Conservation (phyloP, 495 filamentous ascomycete species). For the Trichoderma erinaceum region DNA sequence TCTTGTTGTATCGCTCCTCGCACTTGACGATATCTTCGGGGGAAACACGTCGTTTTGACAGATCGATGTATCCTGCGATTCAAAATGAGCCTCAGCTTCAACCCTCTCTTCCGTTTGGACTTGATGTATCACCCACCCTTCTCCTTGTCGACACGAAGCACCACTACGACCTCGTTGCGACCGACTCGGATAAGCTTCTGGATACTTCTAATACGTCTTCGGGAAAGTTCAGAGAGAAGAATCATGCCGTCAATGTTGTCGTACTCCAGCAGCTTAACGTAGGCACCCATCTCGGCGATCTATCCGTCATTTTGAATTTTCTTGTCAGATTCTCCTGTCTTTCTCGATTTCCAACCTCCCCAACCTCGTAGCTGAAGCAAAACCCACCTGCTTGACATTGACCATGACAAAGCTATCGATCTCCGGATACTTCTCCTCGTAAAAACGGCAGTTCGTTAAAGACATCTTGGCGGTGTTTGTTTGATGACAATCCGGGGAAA, state of each 20-base stretch:
- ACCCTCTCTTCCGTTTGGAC: background rate
- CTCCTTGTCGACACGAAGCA: constrained; percentile 96
- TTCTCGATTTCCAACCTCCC: background rate
- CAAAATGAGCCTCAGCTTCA: constrained; percentile 16
- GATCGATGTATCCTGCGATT: constrained; percentile 81
- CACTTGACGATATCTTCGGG: constrained; percentile 97
- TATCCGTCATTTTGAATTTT: constrained; percentile 28
- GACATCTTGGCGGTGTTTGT: constrained; percentile 60
- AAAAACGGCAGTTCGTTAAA: constrained; percentile 96
- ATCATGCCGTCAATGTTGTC: constrained; percentile 99
- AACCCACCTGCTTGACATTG: constrained; percentile 82
- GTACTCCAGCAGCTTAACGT: constrained; percentile 98
- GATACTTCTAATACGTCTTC: constrained; percentile 94
- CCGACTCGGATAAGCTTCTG: constrained; percentile 98
- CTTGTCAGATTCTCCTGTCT: constrained; percentile 19
- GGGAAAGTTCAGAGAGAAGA: constrained; percentile 87
- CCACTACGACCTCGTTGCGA: constrained; percentile 95
- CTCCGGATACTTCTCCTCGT: constrained; percentile 97
- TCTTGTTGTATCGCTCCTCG: constrained; percentile 99
- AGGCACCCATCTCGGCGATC: constrained; percentile 99
- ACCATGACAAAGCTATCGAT: constrained; percentile 99
- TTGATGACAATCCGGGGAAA: background rate
- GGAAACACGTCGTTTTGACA: constrained; percentile 94
- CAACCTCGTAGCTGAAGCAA: constrained; percentile 15
- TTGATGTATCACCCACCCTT: constrained; percentile 54